Evolutionary conservation across 371 early-diverging fungal genomes (phyloP).

Genomic region (Mucor lusitanicus): DNA sequence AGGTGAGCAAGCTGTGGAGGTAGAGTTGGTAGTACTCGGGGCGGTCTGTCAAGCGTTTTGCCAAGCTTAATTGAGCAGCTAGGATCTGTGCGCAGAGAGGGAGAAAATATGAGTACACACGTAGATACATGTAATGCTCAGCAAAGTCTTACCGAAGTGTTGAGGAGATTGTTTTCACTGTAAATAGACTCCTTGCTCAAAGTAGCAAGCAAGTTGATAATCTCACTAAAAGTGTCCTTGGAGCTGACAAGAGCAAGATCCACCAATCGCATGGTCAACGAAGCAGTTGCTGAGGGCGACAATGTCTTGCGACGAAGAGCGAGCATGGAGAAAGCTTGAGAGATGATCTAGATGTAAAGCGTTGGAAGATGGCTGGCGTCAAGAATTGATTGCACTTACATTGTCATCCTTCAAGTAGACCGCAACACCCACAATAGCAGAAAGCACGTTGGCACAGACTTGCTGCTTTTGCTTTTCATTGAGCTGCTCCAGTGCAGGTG

Average conservation of each 20-base stretch:
- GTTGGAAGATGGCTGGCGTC: not conserved
- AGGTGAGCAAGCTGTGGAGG: conserved; percentile 55
- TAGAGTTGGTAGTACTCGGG: conserved; percentile 63
- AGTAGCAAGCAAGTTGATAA: conserved; percentile 52
- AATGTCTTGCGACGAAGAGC: conserved; percentile 50
- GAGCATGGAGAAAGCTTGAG: conserved; percentile 55
- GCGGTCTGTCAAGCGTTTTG: conserved; percentile 49
- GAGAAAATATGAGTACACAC: not conserved
- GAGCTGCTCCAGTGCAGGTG: conserved; percentile 31
- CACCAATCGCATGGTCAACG: conserved; percentile 49
- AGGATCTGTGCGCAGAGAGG: not conserved
- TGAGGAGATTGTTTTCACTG: conserved; percentile 50
- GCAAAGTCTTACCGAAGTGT: conserved; percentile 27
- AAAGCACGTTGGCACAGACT: conserved; percentile 58
- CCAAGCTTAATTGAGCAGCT: conserved; percentile 46
- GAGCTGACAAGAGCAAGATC: conserved; percentile 56
- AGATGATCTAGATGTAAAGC: conserved; percentile 39
- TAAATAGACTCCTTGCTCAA: conserved; percentile 52
- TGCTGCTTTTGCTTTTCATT: conserved; percentile 51
- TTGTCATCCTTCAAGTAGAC: conserved; percentile 63
- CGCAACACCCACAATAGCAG: conserved; percentile 69
- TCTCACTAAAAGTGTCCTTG: conserved; percentile 30
- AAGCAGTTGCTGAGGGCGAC: conserved; percentile 40
- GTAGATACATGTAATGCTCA: not conserved
- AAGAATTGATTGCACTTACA: conserved; percentile 21